phyloP scores from a whole-genome alignment of 2,329 filamentous ascomycete genomes.

The Orbilia quercus region DNA sequence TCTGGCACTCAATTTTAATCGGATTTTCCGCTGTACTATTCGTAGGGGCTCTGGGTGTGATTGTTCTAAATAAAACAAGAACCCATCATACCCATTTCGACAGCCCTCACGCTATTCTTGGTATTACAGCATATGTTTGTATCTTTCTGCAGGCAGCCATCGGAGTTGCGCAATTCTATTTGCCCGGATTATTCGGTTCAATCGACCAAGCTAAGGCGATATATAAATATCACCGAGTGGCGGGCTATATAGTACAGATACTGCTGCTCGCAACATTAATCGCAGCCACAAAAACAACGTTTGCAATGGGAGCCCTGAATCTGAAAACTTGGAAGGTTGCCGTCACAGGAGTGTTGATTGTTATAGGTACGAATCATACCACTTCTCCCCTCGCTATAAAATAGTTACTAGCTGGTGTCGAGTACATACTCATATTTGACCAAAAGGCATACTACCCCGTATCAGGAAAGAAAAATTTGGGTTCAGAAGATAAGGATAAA shows the following conservation, averaged over 20 bases:
- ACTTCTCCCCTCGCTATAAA: neutral
- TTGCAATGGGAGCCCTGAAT: conserved; percentile 74
- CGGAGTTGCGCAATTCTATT: conserved; percentile 84
- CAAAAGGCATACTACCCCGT: conserved; percentile 76
- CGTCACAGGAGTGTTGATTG: conserved; percentile 73
- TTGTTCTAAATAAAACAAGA: conserved; percentile 81
- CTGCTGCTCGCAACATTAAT: conserved; percentile 79
- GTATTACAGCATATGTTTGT: conserved; percentile 77
- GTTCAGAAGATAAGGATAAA: conserved; percentile 10
- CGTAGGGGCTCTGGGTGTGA: conserved; percentile 74
- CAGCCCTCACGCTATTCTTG: conserved; percentile 83
- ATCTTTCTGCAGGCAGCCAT: conserved; percentile 79
- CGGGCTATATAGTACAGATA: conserved; percentile 78
- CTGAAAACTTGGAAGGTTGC: conserved; percentile 82
- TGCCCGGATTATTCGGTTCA: conserved; percentile 79
- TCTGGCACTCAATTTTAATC: conserved; percentile 77
- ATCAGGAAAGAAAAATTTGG: conserved; percentile 78
- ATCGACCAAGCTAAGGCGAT: conserved; percentile 81
- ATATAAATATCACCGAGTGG: conserved; percentile 88
- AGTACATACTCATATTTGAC: conserved; percentile 5
- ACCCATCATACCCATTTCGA: conserved; percentile 76
- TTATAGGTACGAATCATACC: conserved; percentile 64
- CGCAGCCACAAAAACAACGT: conserved; percentile 80
- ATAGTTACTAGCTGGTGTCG: neutral
- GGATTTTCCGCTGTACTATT: conserved; percentile 72